These are phyloP conservation scores for Trichoderma afroharzianum DNA, from an alignment of 2,329 filamentous ascomycete genomes.

Conservation along the genomic window DNA sequence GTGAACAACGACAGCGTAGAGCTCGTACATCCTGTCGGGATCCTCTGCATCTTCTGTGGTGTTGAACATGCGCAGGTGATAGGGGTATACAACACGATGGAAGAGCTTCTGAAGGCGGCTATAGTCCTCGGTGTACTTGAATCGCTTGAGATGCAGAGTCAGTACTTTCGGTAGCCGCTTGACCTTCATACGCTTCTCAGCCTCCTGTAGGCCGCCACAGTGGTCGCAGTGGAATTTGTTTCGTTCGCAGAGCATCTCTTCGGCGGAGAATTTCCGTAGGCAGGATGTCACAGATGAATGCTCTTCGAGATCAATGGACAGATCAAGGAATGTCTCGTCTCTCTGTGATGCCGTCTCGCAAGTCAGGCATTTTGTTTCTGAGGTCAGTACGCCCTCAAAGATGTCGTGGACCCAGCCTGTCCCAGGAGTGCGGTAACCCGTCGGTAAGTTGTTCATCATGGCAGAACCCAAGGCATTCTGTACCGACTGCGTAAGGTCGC, in stretches of 20 bases:
- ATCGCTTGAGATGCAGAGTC: conserved; percentile 89
- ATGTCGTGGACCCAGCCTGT: conserved; percentile 95
- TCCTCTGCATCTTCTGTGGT: conserved; percentile 94
- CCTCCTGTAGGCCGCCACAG: conserved; percentile 93
- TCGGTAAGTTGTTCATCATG: conserved; percentile 32
- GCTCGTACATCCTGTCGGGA: conserved; percentile 87
- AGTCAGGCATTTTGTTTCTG: conserved; percentile 92
- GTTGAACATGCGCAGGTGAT: conserved; percentile 94
- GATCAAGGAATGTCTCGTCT: conserved; percentile 91
- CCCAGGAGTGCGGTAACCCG: conserved; percentile 54
- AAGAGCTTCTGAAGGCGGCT: conserved; percentile 94
- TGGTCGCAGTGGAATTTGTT: conserved; percentile 99
- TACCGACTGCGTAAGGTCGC: conserved; percentile 50
- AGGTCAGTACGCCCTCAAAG: conserved; percentile 91
- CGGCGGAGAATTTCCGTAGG: conserved; percentile 90
- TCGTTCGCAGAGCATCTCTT: conserved; percentile 96
- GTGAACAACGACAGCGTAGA: conserved; percentile 96
- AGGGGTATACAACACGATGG: conserved; percentile 94
- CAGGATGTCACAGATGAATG: conserved; percentile 96
- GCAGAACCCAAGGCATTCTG: conserved; percentile 36
- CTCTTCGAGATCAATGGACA: conserved; percentile 93
- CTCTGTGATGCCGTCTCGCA: conserved; percentile 94
- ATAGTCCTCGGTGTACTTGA: conserved; percentile 97
- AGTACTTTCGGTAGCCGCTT: conserved; percentile 89
- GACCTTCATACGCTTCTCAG: conserved; percentile 99